Percentiles rank a stretch among this genome's conserved stretches.
phyloP scores from a whole-genome alignment of 106 monocot genomes.

The Platanthera zijinensis region DNA sequence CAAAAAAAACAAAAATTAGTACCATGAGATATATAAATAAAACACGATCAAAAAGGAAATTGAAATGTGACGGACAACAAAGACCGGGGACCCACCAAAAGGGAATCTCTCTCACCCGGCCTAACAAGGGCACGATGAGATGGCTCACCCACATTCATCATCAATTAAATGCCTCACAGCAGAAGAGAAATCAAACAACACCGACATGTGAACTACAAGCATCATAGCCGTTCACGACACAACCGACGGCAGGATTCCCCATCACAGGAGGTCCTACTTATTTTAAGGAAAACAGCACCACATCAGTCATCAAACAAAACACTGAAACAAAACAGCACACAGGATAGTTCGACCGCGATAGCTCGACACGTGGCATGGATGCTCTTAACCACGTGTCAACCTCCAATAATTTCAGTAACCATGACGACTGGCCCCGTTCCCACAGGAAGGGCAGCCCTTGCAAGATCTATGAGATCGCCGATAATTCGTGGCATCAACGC shows the following conservation, averaged over 20 bases:
- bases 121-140: background rate
- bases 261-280: constrained; percentile 1
- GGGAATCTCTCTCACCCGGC: background rate
- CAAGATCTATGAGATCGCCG: background rate
- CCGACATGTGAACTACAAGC: background rate
- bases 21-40: background rate
- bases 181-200: background rate
- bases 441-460: background rate
- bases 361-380: background rate
- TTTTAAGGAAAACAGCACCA: background rate
- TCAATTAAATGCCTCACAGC: background rate
- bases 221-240: background rate
- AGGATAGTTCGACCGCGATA: background rate
- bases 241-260: background rate
- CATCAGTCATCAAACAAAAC: background rate
- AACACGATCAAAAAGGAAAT: background rate
- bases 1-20: background rate
- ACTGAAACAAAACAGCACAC: background rate
- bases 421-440: background rate
- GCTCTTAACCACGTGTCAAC: background rate
- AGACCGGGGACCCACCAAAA: background rate
- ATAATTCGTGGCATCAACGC: background rate
- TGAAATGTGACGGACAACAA: background rate
- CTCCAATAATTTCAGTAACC: background rate
- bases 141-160: background rate